Percentiles rank a stretch among this genome's conserved stretches.
Evolutionary conservation across 2,329 filamentous ascomycete species (phyloP).

Genomic region (Neofusicoccum parvum): DNA sequence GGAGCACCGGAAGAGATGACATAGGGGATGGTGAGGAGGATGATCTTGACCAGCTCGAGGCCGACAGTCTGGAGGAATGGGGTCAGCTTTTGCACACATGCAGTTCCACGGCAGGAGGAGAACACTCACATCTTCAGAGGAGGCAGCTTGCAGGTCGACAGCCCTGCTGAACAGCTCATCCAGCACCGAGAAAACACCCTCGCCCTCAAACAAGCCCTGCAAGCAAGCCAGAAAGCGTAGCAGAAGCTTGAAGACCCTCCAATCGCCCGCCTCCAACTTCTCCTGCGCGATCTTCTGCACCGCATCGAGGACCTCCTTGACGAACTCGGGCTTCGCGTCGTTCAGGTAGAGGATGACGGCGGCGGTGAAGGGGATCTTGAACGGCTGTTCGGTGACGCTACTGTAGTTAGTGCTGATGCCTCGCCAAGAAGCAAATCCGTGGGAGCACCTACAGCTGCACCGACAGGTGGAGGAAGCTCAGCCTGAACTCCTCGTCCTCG

Average conservation of each 20-base stretch:
- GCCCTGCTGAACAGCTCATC: slow-evolving; percentile 90
- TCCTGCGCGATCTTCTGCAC: slow-evolving; percentile 65
- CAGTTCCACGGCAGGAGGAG: neutral
- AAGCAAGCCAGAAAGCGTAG: slow-evolving; percentile 88
- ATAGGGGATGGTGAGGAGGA: slow-evolving; percentile 92
- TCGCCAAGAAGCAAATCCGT: neutral
- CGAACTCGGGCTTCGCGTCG: slow-evolving; percentile 72
- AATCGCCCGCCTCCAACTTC: slow-evolving; percentile 71
- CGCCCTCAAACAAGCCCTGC: slow-evolving; percentile 76
- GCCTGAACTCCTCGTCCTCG: slow-evolving; percentile 74
- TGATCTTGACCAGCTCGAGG: slow-evolving; percentile 92
- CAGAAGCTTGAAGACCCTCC: slow-evolving; percentile 88
- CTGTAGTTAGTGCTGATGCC: slow-evolving; percentile 23
- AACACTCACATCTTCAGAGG: slow-evolving; percentile 80
- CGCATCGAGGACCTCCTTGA: slow-evolving; percentile 68
- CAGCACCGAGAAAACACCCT: slow-evolving; percentile 81
- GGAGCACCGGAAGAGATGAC: slow-evolving; percentile 73
- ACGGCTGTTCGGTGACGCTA: slow-evolving; percentile 80
- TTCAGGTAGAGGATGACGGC: slow-evolving; percentile 81
- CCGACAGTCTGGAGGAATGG: slow-evolving; percentile 54
- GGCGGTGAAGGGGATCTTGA: slow-evolving; percentile 95
- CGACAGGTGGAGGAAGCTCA: slow-evolving; percentile 71
- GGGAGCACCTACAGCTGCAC: slow-evolving; percentile 65
- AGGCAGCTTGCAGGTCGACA: slow-evolving; percentile 90
- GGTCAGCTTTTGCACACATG: neutral